Percentiles rank a stretch among this genome's conserved stretches.
Conservation (phyloP, 208 protist genomes). For the Leptomonas pyrrhocoris region DNA sequence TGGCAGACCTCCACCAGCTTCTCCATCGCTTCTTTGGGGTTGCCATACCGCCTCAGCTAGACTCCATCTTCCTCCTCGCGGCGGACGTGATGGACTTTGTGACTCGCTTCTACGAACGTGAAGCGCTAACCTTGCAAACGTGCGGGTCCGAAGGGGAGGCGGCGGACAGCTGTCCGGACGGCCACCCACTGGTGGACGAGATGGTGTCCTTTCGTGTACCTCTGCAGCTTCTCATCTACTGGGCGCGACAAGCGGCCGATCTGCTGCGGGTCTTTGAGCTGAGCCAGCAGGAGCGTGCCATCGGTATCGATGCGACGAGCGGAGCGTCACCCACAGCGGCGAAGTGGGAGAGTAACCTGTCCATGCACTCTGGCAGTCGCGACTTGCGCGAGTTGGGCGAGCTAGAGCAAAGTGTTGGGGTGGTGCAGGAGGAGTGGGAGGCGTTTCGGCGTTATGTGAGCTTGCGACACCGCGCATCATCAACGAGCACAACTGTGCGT, state of each 20-base stretch:
- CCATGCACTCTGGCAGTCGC: slow-evolving; percentile 34
- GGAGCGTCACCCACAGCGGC: neutral
- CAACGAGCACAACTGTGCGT: neutral
- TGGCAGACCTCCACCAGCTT: slow-evolving; percentile 9
- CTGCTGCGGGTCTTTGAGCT: slow-evolving; percentile 36
- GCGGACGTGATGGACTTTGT: slow-evolving; percentile 40
- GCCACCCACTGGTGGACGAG: slow-evolving; percentile 16
- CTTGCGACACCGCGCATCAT: slow-evolving; percentile 19
- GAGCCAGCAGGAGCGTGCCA: slow-evolving; percentile 31
- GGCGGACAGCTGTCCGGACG: neutral
- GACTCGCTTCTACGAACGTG: slow-evolving; percentile 21
- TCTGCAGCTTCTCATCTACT: slow-evolving; percentile 39
- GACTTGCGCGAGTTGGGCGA: slow-evolving; percentile 38
- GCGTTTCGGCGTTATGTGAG: slow-evolving; percentile 49
- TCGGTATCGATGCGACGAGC: neutral
- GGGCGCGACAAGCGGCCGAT: slow-evolving; percentile 32
- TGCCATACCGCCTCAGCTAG: slow-evolving; percentile 38
- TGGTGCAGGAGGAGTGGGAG: slow-evolving; percentile 64
- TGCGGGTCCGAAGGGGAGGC: neutral
- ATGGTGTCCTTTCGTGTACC: slow-evolving; percentile 39
- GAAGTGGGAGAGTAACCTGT: slow-evolving; percentile 15
- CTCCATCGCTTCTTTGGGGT: slow-evolving; percentile 39
- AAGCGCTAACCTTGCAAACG: neutral
- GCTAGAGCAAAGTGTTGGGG: slow-evolving; percentile 38
- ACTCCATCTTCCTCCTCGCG: slow-evolving; percentile 36